These are phyloP conservation scores for Zygosaccharomyces siamensis DNA, from an alignment of 805 yeast species.

Conservation along the genomic window DNA sequence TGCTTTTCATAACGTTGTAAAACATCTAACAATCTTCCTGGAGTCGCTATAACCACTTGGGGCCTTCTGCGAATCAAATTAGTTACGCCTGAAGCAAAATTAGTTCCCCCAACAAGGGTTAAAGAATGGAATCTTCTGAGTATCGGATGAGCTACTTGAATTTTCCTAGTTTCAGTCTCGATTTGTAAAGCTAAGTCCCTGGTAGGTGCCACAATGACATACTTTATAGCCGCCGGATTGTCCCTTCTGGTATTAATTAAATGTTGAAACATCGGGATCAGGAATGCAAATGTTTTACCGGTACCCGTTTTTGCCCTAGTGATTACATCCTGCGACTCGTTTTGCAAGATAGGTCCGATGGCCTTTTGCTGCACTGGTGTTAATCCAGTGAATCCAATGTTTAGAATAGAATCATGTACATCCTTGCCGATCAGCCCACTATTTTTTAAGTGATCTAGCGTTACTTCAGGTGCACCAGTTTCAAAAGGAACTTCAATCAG, in stretches of 20 bases:
- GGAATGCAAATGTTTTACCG: conserved; percentile 88
- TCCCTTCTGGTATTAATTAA: conserved; percentile 34
- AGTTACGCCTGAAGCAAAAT: conserved; percentile 38
- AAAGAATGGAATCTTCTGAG: conserved; percentile 38
- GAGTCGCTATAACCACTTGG: conserved; percentile 77
- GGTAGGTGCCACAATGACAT: conserved; percentile 80
- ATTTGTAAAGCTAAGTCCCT: conserved; percentile 88
- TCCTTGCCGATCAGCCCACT: conserved; percentile 29
- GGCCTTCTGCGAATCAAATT: conserved; percentile 36
- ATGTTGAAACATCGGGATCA: conserved; percentile 70
- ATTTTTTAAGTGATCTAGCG: conserved; percentile 30
- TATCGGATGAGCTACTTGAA: conserved; percentile 33
- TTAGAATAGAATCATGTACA: conserved; percentile 36
- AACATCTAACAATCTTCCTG: conserved; percentile 74
- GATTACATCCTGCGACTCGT: conserved; percentile 48
- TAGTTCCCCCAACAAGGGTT: conserved; percentile 66
- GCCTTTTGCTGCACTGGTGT: conserved; percentile 69
- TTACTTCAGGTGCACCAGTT: conserved; percentile 19
- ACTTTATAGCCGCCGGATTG: conserved; percentile 41
- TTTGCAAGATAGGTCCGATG: conserved; percentile 50
- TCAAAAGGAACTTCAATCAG: conserved; percentile 21
- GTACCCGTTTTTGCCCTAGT: conserved; percentile 94
- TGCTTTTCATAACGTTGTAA: conserved; percentile 42
- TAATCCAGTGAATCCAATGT: conserved; percentile 46
- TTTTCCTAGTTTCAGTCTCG: conserved; percentile 54